phyloP scores from a whole-genome alignment of 768 basidiomycete species.

The Collybia sordida region DNA sequence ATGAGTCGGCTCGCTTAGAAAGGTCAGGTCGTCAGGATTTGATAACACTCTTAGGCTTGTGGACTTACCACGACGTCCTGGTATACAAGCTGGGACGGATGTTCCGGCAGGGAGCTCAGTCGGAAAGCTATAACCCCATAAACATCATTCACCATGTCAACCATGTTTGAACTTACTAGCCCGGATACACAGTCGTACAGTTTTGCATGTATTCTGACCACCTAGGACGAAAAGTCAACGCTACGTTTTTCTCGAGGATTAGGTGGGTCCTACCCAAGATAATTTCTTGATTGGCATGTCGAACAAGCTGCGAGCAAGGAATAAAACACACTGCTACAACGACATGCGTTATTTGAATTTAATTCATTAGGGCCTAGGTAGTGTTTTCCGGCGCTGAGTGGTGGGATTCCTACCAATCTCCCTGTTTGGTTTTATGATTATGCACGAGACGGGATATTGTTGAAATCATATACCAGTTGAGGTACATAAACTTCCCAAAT shows the following conservation, averaged over 20 bases:
- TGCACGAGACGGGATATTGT: not conserved
- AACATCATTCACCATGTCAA: too few relatives aligned
- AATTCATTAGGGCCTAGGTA: not conserved
- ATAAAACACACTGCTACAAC: constrained; percentile 1
- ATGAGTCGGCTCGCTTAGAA: too few relatives aligned
- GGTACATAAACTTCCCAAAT: not conserved
- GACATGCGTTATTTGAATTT: not conserved
- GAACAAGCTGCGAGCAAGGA: not conserved
- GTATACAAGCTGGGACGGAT: too few relatives aligned
- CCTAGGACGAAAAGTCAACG: not conserved
- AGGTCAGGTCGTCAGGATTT: too few relatives aligned
- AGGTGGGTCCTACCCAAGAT: not conserved
- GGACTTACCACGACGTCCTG: too few relatives aligned
- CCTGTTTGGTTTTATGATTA: not conserved
- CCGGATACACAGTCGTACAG: not conserved
- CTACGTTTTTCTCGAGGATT: not conserved
- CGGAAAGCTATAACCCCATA: too few relatives aligned
- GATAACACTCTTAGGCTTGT: too few relatives aligned
- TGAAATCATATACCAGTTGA: not conserved
- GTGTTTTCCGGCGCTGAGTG: not conserved
- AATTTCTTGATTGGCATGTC: constrained; percentile 9
- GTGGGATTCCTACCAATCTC: not conserved
- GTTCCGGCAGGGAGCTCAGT: too few relatives aligned
- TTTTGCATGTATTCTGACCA: not conserved
- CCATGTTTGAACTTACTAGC: not conserved